Evolutionary conservation across 2,329 filamentous ascomycete species (phyloP).

Genomic region (Scedosporium dehoogii): DNA sequence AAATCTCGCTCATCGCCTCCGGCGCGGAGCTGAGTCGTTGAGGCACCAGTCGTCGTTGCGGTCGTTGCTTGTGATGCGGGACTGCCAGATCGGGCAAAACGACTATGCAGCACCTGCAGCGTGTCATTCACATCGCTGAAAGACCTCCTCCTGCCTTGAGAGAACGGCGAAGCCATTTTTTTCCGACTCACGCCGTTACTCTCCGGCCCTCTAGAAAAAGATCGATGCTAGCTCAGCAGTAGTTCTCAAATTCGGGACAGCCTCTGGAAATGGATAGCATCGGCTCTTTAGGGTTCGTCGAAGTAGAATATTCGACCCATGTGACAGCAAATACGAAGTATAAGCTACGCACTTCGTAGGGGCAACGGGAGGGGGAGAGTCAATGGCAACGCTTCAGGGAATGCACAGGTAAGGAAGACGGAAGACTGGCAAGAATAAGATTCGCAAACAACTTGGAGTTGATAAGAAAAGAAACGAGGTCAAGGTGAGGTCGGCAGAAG

Average conservation of each 20-base stretch:
- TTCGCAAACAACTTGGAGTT: not conserved
- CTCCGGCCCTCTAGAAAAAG: not conserved
- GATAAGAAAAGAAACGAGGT: not conserved
- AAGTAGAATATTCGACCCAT: not conserved
- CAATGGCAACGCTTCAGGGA: too few relatives aligned
- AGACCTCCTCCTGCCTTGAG: not conserved
- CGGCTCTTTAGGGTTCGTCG: not conserved
- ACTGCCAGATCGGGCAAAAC: not conserved
- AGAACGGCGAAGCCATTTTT: conserved; percentile 4
- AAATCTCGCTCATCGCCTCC: conserved; percentile 16
- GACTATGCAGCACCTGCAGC: not conserved
- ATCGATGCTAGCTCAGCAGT: not conserved
- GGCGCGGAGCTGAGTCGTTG: conserved; percentile 11
- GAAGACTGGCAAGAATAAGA: too few relatives aligned
- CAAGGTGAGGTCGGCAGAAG: not conserved
- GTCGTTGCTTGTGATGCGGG: not conserved
- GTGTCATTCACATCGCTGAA: not conserved
- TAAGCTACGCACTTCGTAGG: too few relatives aligned
- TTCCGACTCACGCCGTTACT: not conserved
- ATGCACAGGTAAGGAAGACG: too few relatives aligned
- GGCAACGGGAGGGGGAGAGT: too few relatives aligned
- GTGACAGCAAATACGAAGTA: not conserved
- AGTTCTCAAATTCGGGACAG: not conserved
- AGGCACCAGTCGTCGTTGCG: conserved; percentile 3
- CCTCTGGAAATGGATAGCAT: not conserved